phyloP scores from a whole-genome alignment of 2,329 filamentous ascomycete genomes.

The Apiospora rasikravindrae region DNA sequence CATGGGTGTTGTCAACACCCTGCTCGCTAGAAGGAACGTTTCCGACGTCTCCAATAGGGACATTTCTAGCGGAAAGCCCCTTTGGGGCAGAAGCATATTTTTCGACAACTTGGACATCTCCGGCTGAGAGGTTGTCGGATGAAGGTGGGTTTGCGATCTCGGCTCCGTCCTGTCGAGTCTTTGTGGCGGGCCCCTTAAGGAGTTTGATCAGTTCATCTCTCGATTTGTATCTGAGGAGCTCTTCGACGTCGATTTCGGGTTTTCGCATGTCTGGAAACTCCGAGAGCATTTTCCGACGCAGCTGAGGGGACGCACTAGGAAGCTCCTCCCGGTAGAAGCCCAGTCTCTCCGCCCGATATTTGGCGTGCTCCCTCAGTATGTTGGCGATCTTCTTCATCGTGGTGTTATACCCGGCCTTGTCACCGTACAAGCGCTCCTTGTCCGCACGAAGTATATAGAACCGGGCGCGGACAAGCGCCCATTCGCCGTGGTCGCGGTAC shows the following conservation, averaged over 20 bases:
- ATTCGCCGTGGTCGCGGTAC: not conserved
- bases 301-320: fast-evolving
- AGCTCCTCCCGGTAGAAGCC: not conserved
- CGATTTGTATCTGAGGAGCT: not conserved
- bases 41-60: not conserved
- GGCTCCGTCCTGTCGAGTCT: too few relatives aligned
- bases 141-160: too few relatives aligned
- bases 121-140: not conserved
- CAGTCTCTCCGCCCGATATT: not conserved
- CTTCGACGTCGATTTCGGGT: not conserved
- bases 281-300: not conserved
- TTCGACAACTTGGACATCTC: not conserved
- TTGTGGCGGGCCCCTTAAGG: too few relatives aligned
- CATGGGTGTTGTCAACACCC: not conserved
- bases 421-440: not conserved
- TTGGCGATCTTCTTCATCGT: not conserved
- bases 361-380: not conserved
- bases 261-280: not conserved
- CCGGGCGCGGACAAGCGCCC: not conserved
- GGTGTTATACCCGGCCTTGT: not conserved
- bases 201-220: not conserved
- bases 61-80: too few relatives aligned
- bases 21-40: not conserved
- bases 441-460: not conserved
- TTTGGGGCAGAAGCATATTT: too few relatives aligned